Percentiles rank a stretch among this genome's conserved stretches.
Evolutionary conservation across 805 yeast species (phyloP).

Genomic region (Suhomyces pyralidae): DNA sequence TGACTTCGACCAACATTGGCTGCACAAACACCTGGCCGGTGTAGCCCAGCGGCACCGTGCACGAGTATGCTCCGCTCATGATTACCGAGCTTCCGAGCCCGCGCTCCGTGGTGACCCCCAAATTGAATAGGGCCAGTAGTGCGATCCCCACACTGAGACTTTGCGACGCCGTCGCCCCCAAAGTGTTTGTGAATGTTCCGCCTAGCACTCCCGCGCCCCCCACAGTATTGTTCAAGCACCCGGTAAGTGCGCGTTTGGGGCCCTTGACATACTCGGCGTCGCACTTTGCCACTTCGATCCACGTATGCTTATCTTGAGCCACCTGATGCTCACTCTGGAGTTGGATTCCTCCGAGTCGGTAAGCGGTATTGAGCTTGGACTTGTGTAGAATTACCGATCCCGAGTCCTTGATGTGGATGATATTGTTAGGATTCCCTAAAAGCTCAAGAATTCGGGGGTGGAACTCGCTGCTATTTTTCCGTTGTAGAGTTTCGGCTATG

Average conservation of each 20-base stretch:
- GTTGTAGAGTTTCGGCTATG: not conserved
- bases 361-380: slow-evolving; percentile 15
- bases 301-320: slow-evolving; percentile 7
- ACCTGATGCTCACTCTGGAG: not conserved
- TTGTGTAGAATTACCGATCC: slow-evolving; percentile 13
- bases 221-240: slow-evolving; percentile 14
- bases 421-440: slow-evolving; percentile 6
- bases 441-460: not conserved
- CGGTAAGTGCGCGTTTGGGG: slow-evolving; percentile 12
- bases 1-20: slow-evolving; percentile 13
- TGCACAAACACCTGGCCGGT: slow-evolving; percentile 21
- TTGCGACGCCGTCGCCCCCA: not conserved
- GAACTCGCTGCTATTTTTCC: not conserved
- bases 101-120: not conserved
- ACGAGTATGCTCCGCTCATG: slow-evolving; percentile 12
- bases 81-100: slow-evolving; percentile 2
- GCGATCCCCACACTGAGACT: not conserved
- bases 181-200: slow-evolving; percentile 9
- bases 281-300: slow-evolving; percentile 13
- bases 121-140: not conserved
- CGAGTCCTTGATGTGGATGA: slow-evolving; percentile 10
- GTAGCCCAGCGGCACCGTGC: slow-evolving; percentile 15
- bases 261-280: not conserved
- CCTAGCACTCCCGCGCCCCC: slow-evolving; percentile 21
- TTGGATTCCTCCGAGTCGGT: slow-evolving; percentile 9